Evolutionary conservation across 1,284 basidiomycete species (phyloP), one percentile per base, ranked within the genome.

Genomic region (Ganoderma sinense): DNA sequence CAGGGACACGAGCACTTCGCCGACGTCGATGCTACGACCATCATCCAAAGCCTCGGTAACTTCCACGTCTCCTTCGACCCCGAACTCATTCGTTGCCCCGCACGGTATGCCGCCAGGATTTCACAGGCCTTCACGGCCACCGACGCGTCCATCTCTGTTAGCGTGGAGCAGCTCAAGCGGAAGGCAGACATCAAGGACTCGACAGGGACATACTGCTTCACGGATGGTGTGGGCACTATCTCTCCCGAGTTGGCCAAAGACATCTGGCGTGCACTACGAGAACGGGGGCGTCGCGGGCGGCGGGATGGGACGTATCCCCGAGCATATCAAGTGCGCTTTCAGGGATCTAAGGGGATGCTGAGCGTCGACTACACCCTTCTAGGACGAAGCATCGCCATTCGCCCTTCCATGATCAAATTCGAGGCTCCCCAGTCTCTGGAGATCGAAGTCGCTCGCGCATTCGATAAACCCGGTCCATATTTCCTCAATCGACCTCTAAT

Each of bases 321-420:
- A 10, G 86, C 88, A 1, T 86, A 87, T 72, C 91, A 92, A 75
- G 82, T 92, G 51, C 85, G 90, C 16, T 86, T 90, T 72, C 81
- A 82, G 73, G 90, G 90, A 0, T 88, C 87, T 0, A 91, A 91
- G 76, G 94, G 93, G 0, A 89, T 95, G 67, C 89, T 95, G 0
- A 85, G 83, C 29, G 84, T 94, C 23, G 91, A 95, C 75, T 77
- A 82, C 41, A 78, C 82, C 51, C 82, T 94, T 39, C 80, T 84
- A 62, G 81, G 84, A n/a, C 84, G 89, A 62, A 81, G 82, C 7
- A 90, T 95, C 86, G 83, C 87, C 40, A 74, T 94, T 14, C 84
- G 94, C 23, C 82, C 84, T 2, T 93, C 91, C 0, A 94, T 95
- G 93, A 84, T 85, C 66, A 96, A 96, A 75, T 96, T 95, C 74